Percentiles rank a stretch among this genome's conserved stretches.
phyloP scores from a whole-genome alignment of 2,329 filamentous ascomycete species.

The Ceratocystis lukuohia region DNA sequence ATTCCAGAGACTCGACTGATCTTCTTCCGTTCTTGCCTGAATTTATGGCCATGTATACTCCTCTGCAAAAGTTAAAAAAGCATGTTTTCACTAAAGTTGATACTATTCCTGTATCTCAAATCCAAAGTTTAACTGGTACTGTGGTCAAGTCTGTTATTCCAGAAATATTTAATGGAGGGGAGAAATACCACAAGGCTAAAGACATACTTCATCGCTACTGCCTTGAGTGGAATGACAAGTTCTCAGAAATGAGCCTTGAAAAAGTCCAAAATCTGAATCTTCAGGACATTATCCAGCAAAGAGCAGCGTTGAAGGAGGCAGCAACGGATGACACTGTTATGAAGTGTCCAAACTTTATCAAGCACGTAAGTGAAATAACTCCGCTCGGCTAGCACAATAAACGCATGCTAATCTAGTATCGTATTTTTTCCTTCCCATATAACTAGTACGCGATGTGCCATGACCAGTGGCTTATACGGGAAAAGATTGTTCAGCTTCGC shows the following conservation, averaged over 20 bases:
- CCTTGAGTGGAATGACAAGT: conserved; percentile 40
- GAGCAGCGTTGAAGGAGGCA: conserved; percentile 47
- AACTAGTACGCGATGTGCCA: conserved; percentile 82
- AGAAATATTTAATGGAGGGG: conserved; percentile 42
- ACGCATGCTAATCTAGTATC: neutral
- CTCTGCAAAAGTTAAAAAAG: conserved; percentile 50
- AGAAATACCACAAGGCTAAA: conserved; percentile 42
- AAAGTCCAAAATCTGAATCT: conserved; percentile 72
- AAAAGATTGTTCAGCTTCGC: conserved; percentile 78
- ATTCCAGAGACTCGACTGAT: conserved; percentile 66
- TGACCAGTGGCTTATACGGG: conserved; percentile 90
- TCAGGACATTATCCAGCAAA: conserved; percentile 63
- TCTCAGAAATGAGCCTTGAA: conserved; percentile 73
- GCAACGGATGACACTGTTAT: conserved; percentile 54
- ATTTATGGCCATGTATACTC: conserved; percentile 54
- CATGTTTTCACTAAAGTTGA: conserved; percentile 55
- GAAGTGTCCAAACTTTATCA: conserved; percentile 64
- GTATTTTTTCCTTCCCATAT: neutral
- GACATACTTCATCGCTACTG: conserved; percentile 60
- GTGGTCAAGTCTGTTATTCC: conserved; percentile 45
- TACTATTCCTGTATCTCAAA: conserved; percentile 59
- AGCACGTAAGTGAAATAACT: conserved; percentile 53
- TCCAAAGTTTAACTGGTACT: conserved; percentile 74
- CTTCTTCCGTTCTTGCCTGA: conserved; percentile 66
- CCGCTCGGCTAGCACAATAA: neutral